Conservation (phyloP, 1,139 yeast genomes). For the Suhomyces anneliseae region DNA sequence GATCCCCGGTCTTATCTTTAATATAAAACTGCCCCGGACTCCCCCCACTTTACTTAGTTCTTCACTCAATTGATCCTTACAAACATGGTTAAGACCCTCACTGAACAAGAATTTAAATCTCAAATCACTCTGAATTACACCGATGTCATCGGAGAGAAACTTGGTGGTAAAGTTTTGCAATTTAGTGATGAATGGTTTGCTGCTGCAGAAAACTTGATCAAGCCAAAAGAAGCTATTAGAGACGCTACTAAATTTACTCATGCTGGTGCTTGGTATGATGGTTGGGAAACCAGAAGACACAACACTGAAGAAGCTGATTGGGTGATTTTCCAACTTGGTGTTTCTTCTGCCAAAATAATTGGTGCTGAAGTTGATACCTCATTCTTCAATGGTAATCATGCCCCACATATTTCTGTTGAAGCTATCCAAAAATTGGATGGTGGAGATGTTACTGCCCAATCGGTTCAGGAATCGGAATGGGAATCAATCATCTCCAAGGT, state of each 20-base stretch:
- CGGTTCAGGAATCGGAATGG: slow-evolving; percentile 52
- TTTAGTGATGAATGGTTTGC: slow-evolving; percentile 95
- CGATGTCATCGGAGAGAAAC: slow-evolving; percentile 78
- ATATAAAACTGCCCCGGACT: too few species aligned
- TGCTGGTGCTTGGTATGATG: slow-evolving; percentile 96
- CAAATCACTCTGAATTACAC: slow-evolving; percentile 51
- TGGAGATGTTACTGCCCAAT: slow-evolving; percentile 24
- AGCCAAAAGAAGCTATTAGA: slow-evolving; percentile 75
- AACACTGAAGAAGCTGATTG: slow-evolving; percentile 81
- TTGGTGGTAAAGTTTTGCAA: slow-evolving; percentile 72
- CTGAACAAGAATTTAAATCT: slow-evolving; percentile 45
- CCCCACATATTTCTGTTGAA: slow-evolving; percentile 85
- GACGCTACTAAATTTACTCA: slow-evolving; percentile 77
- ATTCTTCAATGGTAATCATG: slow-evolving; percentile 91
- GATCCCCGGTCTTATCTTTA: slow-evolving; percentile 1
- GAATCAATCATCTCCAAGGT: slow-evolving; percentile 61
- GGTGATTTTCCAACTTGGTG: slow-evolving; percentile 83
- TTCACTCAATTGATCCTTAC: too few species aligned
- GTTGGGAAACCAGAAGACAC: slow-evolving; percentile 97
- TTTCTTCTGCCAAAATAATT: slow-evolving; percentile 70
- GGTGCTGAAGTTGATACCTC: slow-evolving; percentile 94
- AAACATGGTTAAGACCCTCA: slow-evolving; percentile 28
- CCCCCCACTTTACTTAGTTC: too few species aligned
- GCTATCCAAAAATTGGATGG: slow-evolving; percentile 43
- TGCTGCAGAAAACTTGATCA: slow-evolving; percentile 82